phyloP scores from a whole-genome alignment of 1,284 basidiomycete genomes.

The Stygiomarasmius scandens region DNA sequence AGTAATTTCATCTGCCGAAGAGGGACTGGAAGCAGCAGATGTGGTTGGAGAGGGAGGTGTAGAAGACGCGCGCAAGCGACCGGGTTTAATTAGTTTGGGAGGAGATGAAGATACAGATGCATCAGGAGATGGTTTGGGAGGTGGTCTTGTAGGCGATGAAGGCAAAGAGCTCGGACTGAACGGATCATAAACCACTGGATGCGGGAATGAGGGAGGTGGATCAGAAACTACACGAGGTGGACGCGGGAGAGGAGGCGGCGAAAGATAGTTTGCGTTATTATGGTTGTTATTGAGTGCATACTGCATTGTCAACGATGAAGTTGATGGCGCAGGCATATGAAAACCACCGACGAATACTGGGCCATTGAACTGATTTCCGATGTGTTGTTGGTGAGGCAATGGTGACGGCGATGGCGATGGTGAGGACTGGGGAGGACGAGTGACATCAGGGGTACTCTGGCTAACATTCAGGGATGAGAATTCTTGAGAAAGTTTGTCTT shows the following conservation, averaged over 20 bases:
- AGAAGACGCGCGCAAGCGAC: slow-evolving; percentile 21
- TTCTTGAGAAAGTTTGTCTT: background rate
- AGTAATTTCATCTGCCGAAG: slow-evolving; percentile 25
- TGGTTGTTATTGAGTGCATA: slow-evolving; percentile 43
- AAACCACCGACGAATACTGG: background rate
- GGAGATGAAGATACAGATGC: slow-evolving; percentile 7
- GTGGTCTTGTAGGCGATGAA: background rate
- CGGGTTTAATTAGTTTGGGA: background rate
- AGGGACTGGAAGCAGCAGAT: slow-evolving; percentile 21
- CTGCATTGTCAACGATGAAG: slow-evolving; percentile 60
- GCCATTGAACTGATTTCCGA: background rate
- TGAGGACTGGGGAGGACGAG: background rate
- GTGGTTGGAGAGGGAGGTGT: slow-evolving; percentile 23
- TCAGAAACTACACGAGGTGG: slow-evolving; percentile 1
- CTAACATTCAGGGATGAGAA: background rate
- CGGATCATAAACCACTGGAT: background rate
- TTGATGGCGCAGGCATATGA: background rate
- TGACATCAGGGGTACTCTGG: background rate
- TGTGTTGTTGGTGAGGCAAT: background rate
- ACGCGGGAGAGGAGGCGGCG: slow-evolving; percentile 8
- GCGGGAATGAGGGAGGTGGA: slow-evolving; percentile 8
- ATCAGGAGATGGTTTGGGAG: background rate
- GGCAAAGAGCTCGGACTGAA: background rate
- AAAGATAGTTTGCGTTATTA: background rate
- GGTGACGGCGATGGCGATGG: no score